Percentiles rank a stretch among this genome's conserved stretches.
Evolutionary conservation across 1,284 basidiomycete genomes (phyloP).

Genomic region (Neonothopanus nambi): DNA sequence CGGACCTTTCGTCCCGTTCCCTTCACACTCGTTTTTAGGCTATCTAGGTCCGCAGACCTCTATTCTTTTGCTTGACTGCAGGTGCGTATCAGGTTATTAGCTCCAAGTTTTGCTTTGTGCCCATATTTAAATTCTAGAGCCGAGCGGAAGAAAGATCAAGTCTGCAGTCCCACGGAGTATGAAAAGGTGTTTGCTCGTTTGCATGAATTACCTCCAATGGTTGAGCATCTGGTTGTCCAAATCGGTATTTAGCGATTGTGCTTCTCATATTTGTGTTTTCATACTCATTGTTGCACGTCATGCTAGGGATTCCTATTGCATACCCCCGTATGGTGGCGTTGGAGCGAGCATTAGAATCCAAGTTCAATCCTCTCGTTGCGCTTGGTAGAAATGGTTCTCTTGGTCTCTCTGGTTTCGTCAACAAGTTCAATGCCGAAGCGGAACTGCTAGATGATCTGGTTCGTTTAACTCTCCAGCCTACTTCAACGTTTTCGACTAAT

Average conservation of each 20-base stretch:
- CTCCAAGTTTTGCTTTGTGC: slow-evolving; percentile 1
- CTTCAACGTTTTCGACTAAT: not conserved
- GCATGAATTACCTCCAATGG: slow-evolving; percentile 53
- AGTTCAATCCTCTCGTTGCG: slow-evolving; percentile 79
- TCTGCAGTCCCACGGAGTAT: slow-evolving; percentile 77
- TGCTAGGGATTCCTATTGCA: slow-evolving; percentile 71
- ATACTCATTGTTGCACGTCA: not conserved
- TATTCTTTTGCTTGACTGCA: slow-evolving; percentile 83
- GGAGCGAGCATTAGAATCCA: slow-evolving; percentile 75
- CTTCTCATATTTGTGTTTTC: not conserved
- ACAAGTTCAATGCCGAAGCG: slow-evolving; percentile 90
- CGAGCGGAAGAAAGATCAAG: slow-evolving; percentile 81
- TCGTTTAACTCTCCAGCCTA: slow-evolving; percentile 21
- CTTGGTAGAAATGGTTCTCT: slow-evolving; percentile 65
- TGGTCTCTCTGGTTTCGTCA: slow-evolving; percentile 79
- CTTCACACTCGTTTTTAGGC: slow-evolving; percentile 79
- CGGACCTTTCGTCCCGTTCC: slow-evolving; percentile 78
- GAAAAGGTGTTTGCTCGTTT: slow-evolving; percentile 69
- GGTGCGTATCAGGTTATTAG: slow-evolving; percentile 42
- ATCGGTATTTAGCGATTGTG: slow-evolving; percentile 48
- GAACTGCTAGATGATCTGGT: slow-evolving; percentile 92
- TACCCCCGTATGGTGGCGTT: slow-evolving; percentile 94
- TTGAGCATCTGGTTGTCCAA: slow-evolving; percentile 83
- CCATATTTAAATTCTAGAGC: slow-evolving; percentile 48
- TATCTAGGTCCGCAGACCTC: slow-evolving; percentile 72